Conservation (phyloP, 2,329 filamentous ascomycete species). For the Cercospora beticola region DNA sequence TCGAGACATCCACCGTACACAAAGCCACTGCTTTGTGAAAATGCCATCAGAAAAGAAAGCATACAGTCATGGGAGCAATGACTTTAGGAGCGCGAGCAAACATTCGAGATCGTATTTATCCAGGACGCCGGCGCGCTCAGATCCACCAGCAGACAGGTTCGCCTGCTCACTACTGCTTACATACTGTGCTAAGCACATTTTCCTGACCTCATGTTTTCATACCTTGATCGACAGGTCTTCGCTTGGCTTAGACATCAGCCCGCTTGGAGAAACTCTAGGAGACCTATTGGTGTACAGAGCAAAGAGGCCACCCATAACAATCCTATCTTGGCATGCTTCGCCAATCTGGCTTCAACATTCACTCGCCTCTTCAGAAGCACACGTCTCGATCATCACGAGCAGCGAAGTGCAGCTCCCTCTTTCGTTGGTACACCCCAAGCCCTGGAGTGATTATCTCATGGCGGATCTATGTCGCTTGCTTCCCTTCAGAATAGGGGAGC, state of each 20-base stretch:
- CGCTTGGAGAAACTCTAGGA: too few species aligned
- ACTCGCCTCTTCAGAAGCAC: not conserved
- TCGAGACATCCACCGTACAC: too few species aligned
- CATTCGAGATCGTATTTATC: not conserved
- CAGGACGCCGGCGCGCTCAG: not conserved
- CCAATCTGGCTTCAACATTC: not conserved
- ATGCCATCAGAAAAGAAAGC: too few species aligned
- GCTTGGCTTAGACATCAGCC: too few species aligned
- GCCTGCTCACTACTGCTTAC: not conserved
- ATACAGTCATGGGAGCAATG: not conserved
- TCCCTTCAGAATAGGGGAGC: not conserved
- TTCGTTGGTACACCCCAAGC: too few species aligned
- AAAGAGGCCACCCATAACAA: too few species aligned
- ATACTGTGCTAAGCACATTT: too few species aligned
- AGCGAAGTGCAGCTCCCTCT: not conserved
- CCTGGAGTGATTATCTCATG: not conserved
- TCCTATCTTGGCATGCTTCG: too few species aligned
- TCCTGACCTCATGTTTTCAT: too few species aligned
- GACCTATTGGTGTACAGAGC: too few species aligned
- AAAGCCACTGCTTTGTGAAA: too few species aligned
- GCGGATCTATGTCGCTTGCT: not conserved
- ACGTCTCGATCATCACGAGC: not conserved
- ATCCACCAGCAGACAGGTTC: not conserved
- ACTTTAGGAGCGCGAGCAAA: not conserved
- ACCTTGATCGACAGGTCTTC: too few species aligned